These are phyloP conservation scores for Suillus luteus DNA, from an alignment of 768 basidiomycete genomes.

Conservation along the genomic window DNA sequence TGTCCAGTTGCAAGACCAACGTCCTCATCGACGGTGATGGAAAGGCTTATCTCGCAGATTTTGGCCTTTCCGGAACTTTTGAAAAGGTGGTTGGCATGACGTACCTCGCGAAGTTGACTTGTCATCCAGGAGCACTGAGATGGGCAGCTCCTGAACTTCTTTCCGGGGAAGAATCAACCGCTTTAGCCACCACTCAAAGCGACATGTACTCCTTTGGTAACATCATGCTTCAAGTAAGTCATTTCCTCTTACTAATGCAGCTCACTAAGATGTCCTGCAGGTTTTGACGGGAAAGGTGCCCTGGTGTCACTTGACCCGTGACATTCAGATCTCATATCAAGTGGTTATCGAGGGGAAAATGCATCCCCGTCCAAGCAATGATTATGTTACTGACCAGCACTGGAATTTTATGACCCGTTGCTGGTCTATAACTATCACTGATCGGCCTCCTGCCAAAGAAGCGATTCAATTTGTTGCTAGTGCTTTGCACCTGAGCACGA, in stretches of 20 bases:
- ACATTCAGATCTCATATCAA: not conserved
- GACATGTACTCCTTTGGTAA: not conserved
- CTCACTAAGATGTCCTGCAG: not conserved
- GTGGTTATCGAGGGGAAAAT: not conserved
- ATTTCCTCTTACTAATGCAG: not conserved
- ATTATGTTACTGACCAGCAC: not conserved
- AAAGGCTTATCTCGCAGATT: not conserved
- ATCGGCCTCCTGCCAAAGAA: no score
- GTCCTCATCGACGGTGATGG: not conserved
- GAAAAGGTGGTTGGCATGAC: not conserved
- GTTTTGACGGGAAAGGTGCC: not conserved
- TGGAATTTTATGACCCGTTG: not conserved
- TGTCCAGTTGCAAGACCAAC: not conserved
- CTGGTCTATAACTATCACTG: no score
- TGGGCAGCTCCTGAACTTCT: constrained; percentile 1
- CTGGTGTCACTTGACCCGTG: not conserved
- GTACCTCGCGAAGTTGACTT: not conserved
- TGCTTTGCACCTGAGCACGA: constrained; percentile 19
- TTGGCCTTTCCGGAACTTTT: not conserved
- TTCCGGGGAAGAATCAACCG: not conserved
- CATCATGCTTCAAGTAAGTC: not conserved
- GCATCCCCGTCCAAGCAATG: not conserved
- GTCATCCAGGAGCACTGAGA: not conserved
- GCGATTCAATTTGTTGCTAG: no score
- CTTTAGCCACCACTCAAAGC: not conserved